Percentiles rank a stretch among this genome's conserved stretches.
phyloP scores from a whole-genome alignment of 2,329 filamentous ascomycete species.

The Talaromyces atroroseus region DNA sequence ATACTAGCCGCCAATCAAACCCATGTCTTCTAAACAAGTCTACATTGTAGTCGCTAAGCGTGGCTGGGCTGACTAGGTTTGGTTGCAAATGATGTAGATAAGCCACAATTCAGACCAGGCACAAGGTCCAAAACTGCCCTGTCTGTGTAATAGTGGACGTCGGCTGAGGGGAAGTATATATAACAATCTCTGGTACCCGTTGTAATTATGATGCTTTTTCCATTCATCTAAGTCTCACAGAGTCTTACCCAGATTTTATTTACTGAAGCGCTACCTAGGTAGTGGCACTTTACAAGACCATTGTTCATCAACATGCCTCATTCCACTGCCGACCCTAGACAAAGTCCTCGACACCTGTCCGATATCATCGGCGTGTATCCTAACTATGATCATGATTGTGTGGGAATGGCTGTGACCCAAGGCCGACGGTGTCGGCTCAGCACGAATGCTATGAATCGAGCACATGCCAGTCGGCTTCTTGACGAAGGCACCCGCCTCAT shows the following conservation, averaged over 20 bases:
- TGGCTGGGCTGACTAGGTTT: neutral
- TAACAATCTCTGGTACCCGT: neutral
- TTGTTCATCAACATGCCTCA: neutral
- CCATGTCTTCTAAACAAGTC: slow-evolving; percentile 2
- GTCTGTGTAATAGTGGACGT: neutral
- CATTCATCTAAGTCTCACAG: neutral
- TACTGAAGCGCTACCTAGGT: too few relatives aligned
- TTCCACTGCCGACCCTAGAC: neutral
- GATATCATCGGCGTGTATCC: slow-evolving; percentile 5
- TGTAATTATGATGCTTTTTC: neutral
- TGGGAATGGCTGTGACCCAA: neutral
- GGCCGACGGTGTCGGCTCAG: neutral
- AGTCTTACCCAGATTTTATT: neutral
- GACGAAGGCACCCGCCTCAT: slow-evolving; percentile 5
- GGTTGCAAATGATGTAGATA: neutral
- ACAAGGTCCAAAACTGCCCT: neutral
- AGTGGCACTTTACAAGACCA: neutral
- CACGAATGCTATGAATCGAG: neutral
- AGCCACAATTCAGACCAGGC: neutral
- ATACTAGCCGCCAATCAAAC: slow-evolving; percentile 2
- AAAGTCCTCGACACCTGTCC: neutral
- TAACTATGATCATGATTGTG: neutral
- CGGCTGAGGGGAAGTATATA: neutral
- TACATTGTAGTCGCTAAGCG: neutral
- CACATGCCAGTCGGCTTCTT: neutral